A percentile compares a stretch with the other conserved stretches of the same genome.
phyloP scores from a whole-genome alignment of 2,329 filamentous ascomycete genomes.

The Penicillium brevicompactum region DNA sequence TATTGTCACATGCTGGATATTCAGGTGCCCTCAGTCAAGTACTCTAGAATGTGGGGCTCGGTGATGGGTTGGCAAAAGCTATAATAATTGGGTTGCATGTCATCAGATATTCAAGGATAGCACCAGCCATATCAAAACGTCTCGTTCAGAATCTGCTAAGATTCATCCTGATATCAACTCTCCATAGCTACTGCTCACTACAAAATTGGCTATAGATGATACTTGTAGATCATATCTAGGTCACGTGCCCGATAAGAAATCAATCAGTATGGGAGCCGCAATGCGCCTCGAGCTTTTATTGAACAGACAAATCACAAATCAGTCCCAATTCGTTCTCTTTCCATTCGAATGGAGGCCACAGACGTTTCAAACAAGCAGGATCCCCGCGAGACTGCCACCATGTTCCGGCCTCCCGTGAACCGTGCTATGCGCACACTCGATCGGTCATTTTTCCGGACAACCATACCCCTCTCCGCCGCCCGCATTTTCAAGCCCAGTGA shows the following conservation, averaged over 20 bases:
- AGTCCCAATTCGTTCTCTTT: not conserved
- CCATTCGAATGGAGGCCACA: slow-evolving; percentile 24
- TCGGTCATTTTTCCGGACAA: slow-evolving; percentile 78
- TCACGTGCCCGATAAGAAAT: slow-evolving; percentile 31
- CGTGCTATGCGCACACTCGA: slow-evolving; percentile 80
- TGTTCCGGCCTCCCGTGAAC: slow-evolving; percentile 80
- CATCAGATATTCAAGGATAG: too few species aligned
- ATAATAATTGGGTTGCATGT: too few species aligned
- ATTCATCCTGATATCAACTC: too few species aligned
- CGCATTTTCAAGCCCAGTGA: slow-evolving; percentile 73
- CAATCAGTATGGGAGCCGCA: slow-evolving; percentile 13
- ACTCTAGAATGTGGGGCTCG: too few species aligned
- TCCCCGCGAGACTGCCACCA: slow-evolving; percentile 39
- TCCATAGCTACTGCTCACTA: too few species aligned
- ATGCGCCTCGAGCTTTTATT: slow-evolving; percentile 11
- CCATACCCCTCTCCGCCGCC: slow-evolving; percentile 75
- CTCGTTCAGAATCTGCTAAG: too few species aligned
- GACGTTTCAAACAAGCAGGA: slow-evolving; percentile 15
- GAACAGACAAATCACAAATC: not conserved
- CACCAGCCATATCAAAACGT: too few species aligned
- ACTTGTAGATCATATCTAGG: not conserved
- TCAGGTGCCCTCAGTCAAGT: too few species aligned
- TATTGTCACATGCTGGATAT: too few species aligned
- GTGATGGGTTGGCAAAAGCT: too few species aligned
- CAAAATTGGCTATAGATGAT: too few species aligned